A percentile compares a stretch with the other conserved stretches of the same genome.
Conservation (phyloP, 176 grass and related monocot genomes). For the Carex littledalei region DNA sequence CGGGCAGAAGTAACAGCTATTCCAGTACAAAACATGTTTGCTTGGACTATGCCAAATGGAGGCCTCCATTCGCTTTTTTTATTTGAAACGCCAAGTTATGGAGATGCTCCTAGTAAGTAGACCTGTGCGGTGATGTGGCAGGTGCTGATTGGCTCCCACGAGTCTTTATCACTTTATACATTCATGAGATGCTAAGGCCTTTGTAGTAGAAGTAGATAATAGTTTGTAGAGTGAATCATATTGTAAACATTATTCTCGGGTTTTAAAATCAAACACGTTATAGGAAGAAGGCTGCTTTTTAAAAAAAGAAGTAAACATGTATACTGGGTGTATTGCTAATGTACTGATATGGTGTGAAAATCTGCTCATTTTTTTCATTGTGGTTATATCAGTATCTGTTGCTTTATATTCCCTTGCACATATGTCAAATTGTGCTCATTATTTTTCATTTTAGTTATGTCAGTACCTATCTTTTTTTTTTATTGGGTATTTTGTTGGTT, state of each 20-base stretch:
- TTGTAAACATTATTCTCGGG: constrained; percentile 25
- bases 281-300: not conserved
- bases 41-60: not conserved
- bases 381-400: not conserved
- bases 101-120: not conserved
- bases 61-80: not conserved
- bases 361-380: not conserved
- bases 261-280: not conserved
- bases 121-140: not conserved
- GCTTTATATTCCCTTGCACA: not conserved
- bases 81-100: constrained; percentile 1
- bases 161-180: not conserved
- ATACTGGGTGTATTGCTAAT: constrained; percentile 2
- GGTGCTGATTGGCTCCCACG: not conserved
- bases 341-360: not conserved
- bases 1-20: constrained; percentile 5
- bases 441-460: not conserved
- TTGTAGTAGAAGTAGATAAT: constrained; percentile 2
- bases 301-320: not conserved
- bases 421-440: not conserved
- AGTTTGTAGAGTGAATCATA: constrained; percentile 12
- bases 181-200: not conserved
- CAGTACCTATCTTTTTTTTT: too few relatives aligned
- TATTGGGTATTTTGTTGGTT: not conserved
- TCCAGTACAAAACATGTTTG: not conserved